phyloP scores from a whole-genome alignment of 257 asterid genomes.

The Nicotiana benthamiana region DNA sequence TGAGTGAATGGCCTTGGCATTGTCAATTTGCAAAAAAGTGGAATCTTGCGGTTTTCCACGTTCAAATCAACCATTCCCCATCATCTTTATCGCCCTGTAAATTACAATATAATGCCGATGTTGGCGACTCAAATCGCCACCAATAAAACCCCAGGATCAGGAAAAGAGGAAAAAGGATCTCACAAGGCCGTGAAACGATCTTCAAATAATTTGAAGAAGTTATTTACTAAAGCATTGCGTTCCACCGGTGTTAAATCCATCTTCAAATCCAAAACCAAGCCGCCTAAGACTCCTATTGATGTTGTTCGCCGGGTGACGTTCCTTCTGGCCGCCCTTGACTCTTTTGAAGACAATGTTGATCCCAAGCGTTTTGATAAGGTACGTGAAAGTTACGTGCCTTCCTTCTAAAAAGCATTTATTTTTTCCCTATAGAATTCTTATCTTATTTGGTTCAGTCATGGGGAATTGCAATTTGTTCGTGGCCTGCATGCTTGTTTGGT shows the following conservation, averaged over 20 bases:
- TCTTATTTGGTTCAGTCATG: too few species aligned
- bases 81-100: background rate
- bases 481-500: background rate
- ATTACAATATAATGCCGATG: slow-evolving; percentile 20
- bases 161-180: background rate
- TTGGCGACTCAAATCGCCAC: slow-evolving; percentile 14
- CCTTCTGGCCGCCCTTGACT: slow-evolving; percentile 32
- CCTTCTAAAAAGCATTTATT: background rate
- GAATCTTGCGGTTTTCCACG: too few species aligned
- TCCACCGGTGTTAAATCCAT: slow-evolving; percentile 36
- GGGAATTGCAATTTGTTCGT: too few species aligned
- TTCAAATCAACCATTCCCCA: too few species aligned
- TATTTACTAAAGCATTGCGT: slow-evolving; percentile 37
- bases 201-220: slow-evolving; percentile 35
- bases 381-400: background rate
- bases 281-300: slow-evolving; percentile 42
- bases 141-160: background rate
- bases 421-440: background rate
- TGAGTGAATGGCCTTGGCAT: background rate
- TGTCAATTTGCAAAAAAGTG: too few species aligned
- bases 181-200: slow-evolving; percentile 12
- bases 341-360: slow-evolving; percentile 14
- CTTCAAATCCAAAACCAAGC: slow-evolving; percentile 45
- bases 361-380: slow-evolving; percentile 35
- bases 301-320: slow-evolving; percentile 40